phyloP scores from a whole-genome alignment of 192 early-diverging fungal genomes.

The Backusella australiensis region DNA sequence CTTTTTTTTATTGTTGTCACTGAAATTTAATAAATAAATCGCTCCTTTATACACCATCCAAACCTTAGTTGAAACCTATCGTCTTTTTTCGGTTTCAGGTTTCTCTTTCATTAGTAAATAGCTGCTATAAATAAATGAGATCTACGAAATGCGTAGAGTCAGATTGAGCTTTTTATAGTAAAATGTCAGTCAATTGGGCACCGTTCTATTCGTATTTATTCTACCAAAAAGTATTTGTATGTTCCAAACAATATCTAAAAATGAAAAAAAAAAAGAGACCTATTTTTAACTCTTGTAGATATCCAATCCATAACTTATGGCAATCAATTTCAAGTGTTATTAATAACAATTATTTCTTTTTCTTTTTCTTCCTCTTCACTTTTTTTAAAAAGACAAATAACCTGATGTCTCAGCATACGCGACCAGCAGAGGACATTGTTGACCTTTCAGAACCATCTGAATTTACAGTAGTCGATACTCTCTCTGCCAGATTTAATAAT shows the following conservation, averaged over 20 bases:
- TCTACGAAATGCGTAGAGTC: neutral
- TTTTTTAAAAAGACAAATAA: neutral
- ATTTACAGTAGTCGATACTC: neutral
- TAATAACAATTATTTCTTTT: neutral
- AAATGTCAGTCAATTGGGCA: neutral
- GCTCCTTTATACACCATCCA: neutral
- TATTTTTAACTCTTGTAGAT: neutral
- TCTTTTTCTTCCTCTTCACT: neutral
- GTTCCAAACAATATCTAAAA: neutral
- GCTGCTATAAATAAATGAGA: neutral
- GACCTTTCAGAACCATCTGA: neutral
- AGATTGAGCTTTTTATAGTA: neutral
- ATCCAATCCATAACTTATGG: neutral
- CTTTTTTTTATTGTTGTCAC: neutral
- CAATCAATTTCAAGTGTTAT: neutral
- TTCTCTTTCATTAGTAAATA: conserved; percentile 5
- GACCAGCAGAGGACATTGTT: neutral
- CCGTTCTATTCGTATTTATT: neutral
- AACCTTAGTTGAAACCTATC: neutral
- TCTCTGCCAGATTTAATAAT: conserved; percentile 52
- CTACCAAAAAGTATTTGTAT: neutral
- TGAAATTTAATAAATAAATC: neutral
- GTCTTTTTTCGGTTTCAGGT: neutral
- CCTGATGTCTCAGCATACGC: neutral
- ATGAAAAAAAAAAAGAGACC: neutral